Conservation (phyloP, 371 early-diverging fungal genomes). For the Mucor irregularis region DNA sequence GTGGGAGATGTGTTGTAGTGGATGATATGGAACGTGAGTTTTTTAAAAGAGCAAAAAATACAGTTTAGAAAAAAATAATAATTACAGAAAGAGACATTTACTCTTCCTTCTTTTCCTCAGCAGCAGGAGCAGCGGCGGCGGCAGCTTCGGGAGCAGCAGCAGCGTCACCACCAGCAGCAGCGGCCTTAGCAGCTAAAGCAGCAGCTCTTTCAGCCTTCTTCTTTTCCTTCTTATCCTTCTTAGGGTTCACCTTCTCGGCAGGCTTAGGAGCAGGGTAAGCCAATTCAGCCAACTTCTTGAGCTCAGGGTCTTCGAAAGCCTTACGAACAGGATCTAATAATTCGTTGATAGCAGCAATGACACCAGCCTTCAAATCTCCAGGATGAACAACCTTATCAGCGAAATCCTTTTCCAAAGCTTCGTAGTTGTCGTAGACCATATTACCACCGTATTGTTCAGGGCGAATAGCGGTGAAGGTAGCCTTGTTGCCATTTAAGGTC, state of each 20-base stretch:
- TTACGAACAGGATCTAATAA: slow-evolving; percentile 94
- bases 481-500: slow-evolving; percentile 53
- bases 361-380: slow-evolving; percentile 95
- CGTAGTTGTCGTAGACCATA: slow-evolving; percentile 68
- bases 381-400: slow-evolving; percentile 90
- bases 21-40: too few relatives aligned
- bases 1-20: too few relatives aligned
- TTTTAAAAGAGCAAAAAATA: neutral
- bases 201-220: slow-evolving; percentile 33
- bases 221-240: slow-evolving; percentile 44
- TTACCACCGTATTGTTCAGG: slow-evolving; percentile 92
- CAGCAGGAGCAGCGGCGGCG: neutral
- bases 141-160: neutral
- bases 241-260: slow-evolving; percentile 40
- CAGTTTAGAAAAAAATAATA: neutral
- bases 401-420: slow-evolving; percentile 88
- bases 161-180: slow-evolving; percentile 8
- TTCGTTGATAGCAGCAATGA: slow-evolving; percentile 81
- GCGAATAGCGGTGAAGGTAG: slow-evolving; percentile 73
- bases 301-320: slow-evolving; percentile 69
- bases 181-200: slow-evolving; percentile 30
- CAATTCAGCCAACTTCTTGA: slow-evolving; percentile 57
- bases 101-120: slow-evolving; percentile 17
- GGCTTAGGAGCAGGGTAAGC: slow-evolving; percentile 72
- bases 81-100: neutral